Percentiles rank a stretch among this genome's conserved stretches.
Evolutionary conservation across 495 filamentous ascomycete genomes (phyloP).

Genomic region (Evansstolkia leycettana): DNA sequence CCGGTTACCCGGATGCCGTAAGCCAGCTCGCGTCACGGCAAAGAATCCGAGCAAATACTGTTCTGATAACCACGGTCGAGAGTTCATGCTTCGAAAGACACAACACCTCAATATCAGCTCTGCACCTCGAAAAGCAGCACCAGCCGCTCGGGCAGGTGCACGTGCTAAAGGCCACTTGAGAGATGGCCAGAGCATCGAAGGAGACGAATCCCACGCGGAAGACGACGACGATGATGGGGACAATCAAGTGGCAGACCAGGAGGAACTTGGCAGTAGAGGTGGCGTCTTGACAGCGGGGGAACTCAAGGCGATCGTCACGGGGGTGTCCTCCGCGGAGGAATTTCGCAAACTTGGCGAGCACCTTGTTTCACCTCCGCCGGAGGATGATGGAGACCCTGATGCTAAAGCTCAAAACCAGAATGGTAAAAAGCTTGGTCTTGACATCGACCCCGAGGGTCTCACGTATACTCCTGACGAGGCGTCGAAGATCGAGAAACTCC

Average conservation of each 20-base stretch:
- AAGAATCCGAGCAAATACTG: slow-evolving; percentile 54
- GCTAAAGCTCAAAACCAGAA: slow-evolving; percentile 28
- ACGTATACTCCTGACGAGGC: slow-evolving; percentile 31
- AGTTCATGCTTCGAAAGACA: slow-evolving; percentile 40
- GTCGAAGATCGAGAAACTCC: slow-evolving; percentile 29
- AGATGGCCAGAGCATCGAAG: slow-evolving; percentile 7
- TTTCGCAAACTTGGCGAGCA: slow-evolving; percentile 47
- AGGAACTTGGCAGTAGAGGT: slow-evolving; percentile 41
- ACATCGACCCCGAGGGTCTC: slow-evolving; percentile 17
- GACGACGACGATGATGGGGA: slow-evolving; percentile 18
- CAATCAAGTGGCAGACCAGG: slow-evolving; percentile 3
- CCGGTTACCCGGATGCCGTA: slow-evolving; percentile 43
- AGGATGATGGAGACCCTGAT: slow-evolving; percentile 9
- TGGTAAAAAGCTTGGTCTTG: slow-evolving; percentile 56
- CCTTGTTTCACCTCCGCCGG: slow-evolving; percentile 28
- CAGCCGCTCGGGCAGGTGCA: background rate
- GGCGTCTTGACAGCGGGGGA: slow-evolving; percentile 45
- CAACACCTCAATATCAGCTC: slow-evolving; percentile 12
- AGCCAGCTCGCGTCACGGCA: slow-evolving; percentile 41
- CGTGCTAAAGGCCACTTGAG: background rate
- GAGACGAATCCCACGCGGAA: slow-evolving; percentile 7
- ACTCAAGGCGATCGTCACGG: slow-evolving; percentile 40
- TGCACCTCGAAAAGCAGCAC: background rate
- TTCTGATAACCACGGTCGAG: slow-evolving; percentile 48
- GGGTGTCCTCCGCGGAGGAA: slow-evolving; percentile 33